Evolutionary conservation across 2,329 filamentous ascomycete species (phyloP), one percentile per base, ranked within the genome.

Genomic region (Sporothrix luriei): DNA sequence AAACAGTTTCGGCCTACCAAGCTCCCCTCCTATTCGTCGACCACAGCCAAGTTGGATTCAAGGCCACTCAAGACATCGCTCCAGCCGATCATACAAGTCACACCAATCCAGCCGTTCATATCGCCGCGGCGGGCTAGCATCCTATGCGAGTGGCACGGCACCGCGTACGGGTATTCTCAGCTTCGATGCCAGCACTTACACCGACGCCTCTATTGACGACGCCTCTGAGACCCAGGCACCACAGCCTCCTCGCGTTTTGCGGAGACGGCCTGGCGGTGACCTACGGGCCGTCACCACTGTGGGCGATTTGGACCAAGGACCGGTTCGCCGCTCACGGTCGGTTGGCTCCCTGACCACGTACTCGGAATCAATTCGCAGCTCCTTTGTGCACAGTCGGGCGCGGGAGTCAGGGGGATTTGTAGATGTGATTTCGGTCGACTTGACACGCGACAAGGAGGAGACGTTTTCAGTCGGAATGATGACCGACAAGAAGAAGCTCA

Each of bases 221-320:
- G 76, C 81, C 3, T 82, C 83, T 0, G 82, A 82, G 7, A 82
- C 80, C 71, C 67, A 82, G 2, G 77, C 83, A 62, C 83, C 85
- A 1, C 80, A 80, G 24, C 87, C 87, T n/a, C 79, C 86, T 7
- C 86, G 89, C 57, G 83, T 90, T 54, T 83, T 95, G 72, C 85
- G 92, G 71, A 84, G 92, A 76, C 85, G 89, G 16, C 92, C 91
- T 7, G 92, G 91, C 62, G 91, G 92, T 46, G 88, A 94, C 77
- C 79, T 95, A 62, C 86, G 90, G 72, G 90, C 88, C 19, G 90
- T 87, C 49, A 85, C 84, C 21, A 90, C 89, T 71, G 86, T 90
- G 40, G 85, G 85, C 52, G 89, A 91, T 43, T 77, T 89, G 3
- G 85, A 89, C 59, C 76, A 79, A 10, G 75, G 79, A 16, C 78